Evolutionary conservation across 768 basidiomycete genomes (phyloP).

Genomic region (Coprinellus aureogranulatus): DNA sequence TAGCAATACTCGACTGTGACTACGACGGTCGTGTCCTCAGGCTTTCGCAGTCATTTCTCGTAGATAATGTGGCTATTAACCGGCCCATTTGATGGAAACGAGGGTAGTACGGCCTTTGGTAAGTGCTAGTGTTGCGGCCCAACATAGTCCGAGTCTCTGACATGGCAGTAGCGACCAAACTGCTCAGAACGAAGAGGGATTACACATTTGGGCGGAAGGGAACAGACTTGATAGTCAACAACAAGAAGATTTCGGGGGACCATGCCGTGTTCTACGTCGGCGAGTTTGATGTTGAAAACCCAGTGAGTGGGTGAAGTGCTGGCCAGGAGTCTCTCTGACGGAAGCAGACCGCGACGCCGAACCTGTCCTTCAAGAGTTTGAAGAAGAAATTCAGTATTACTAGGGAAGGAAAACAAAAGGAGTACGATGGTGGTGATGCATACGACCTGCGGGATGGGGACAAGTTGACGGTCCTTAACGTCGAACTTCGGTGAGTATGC

Average conservation of each 20-base stretch:
- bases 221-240: conserved; percentile 47
- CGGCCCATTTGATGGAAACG: conserved; percentile 52
- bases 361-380: conserved; percentile 47
- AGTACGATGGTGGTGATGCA: conserved; percentile 36
- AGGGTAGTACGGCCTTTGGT: conserved; percentile 40
- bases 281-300: conserved; percentile 47
- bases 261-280: conserved; percentile 61
- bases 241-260: conserved; percentile 62
- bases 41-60: no score
- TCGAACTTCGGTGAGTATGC: conserved; percentile 18
- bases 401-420: conserved; percentile 32
- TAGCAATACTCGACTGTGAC: no score
- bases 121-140: not conserved
- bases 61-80: conserved; percentile 51
- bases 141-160: not conserved
- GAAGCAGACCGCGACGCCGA: conserved; percentile 38
- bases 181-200: conserved; percentile 57
- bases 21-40: no score
- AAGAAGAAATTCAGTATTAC: conserved; percentile 45
- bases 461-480: conserved; percentile 41
- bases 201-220: conserved; percentile 62
- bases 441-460: conserved; percentile 56
- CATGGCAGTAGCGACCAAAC: conserved; percentile 39
- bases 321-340: not conserved
- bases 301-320: conserved; percentile 42